Base-by-base conservation (phyloP, 192 early-diverging fungal species). In the Linderina pennispora region DNA sequence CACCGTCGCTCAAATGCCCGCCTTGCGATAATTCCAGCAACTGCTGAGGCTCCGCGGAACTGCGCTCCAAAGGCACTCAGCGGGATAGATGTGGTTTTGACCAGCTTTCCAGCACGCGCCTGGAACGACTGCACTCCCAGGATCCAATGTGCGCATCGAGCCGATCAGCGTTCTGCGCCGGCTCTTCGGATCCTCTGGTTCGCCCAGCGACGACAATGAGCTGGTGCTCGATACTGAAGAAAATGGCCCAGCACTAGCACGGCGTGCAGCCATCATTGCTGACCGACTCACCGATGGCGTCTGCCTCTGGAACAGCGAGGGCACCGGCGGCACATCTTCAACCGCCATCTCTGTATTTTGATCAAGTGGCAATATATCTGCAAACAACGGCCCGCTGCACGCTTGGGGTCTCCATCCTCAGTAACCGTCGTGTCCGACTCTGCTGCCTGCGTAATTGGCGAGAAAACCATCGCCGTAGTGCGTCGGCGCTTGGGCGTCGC, bases 51-150 rank as follows among this genome's bases (percentile, higher is more conserved):
- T 3, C 28, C 25, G 17, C 23, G 45, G 8, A 49, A 22, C 23
- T 47, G 34, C 16, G 41, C 45, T 0, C 53, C 56, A 49, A 65
- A 65, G 3, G 50, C 40, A 21, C 57, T 72, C 19, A 64, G 42
- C 19, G 68, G 55, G 4, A 72, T 61, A 2, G 62, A 64, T 21
- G 55, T 72, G 13, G 61, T 72, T 20, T 72, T 65, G 17, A 61
- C 50, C 17, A 65, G 53, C 18, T 37, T 41, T 14, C 62, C 62
- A 1, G 57, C 48, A 9, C 53, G 18, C 1, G 62, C 52, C 38
- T 57, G 53, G 28, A 61, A 56, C 18, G 8, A 36, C 10, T 53
- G 40, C 31, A 45, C 23, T 4, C 28, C 37, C 38, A 38, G 48
- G 43, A 18, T 48, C 42, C 20, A 54, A 45, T 10, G 28, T 8